A percentile compares a stretch with the other conserved stretches of the same genome.
Conservation (phyloP, 345 rosid genomes). For the Limnanthes douglasii region DNA sequence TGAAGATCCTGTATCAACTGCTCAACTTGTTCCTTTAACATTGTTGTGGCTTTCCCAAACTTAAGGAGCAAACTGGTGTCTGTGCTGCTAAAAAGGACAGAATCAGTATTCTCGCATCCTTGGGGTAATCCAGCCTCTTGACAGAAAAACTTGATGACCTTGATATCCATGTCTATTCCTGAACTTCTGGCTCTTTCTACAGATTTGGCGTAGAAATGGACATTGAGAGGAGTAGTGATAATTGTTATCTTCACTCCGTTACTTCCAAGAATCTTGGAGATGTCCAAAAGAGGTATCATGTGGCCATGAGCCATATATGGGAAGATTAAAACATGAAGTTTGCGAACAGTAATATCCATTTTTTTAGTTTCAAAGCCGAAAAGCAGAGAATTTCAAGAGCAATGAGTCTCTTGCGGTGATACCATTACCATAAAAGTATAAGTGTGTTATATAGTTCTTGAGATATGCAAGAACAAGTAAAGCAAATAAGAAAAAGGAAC, state of each 20-base stretch:
- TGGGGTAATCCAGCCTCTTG: conserved; percentile 25
- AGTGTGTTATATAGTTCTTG: too few species aligned
- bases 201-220: conserved; percentile 13
- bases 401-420: too few species aligned
- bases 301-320: conserved; percentile 51
- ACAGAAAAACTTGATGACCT: conserved; percentile 24
- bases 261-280: conserved; percentile 32
- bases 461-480: too few species aligned
- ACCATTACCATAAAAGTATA: too few species aligned
- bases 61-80: conserved; percentile 10
- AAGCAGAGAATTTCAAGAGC: too few species aligned
- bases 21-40: conserved; percentile 29
- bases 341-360: conserved; percentile 11
- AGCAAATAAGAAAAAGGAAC: too few species aligned
- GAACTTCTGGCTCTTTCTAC: conserved; percentile 8
- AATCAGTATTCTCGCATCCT: conserved; percentile 28
- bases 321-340: conserved; percentile 24
- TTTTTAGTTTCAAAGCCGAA: too few species aligned
- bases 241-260: conserved; percentile 26
- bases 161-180: conserved; percentile 15
- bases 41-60: conserved; percentile 14
- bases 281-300: conserved; percentile 35
- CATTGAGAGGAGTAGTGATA: conserved; percentile 33
- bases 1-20: conserved; percentile 16
- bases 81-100: background rate